Percentiles rank a stretch among this genome's conserved stretches.
Conservation (phyloP, 2,329 filamentous ascomycete species). For the Scolecobasidium constrictum region DNA sequence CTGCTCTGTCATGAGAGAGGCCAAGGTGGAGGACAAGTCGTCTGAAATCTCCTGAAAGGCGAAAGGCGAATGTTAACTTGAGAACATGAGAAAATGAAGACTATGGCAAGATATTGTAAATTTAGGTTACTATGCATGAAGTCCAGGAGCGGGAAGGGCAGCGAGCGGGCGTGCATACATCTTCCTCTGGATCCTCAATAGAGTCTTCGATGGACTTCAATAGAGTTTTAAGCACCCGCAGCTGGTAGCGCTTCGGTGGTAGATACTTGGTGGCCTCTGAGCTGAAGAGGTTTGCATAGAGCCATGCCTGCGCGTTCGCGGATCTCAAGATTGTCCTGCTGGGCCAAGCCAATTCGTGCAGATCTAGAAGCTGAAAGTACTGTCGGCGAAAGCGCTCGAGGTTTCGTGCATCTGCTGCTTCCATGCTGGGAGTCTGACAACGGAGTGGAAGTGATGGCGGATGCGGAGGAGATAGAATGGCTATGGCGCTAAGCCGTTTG, state of each 20-base stretch:
- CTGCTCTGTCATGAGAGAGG: constrained; percentile 51
- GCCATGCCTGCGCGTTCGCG: constrained; percentile 50
- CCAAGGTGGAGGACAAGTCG: constrained; percentile 60
- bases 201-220: constrained; percentile 58
- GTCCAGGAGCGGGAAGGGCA: too few relatives aligned
- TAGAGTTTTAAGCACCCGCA: constrained; percentile 63
- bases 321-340: constrained; percentile 45
- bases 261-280: constrained; percentile 41
- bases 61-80: too few relatives aligned
- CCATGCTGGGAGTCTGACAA: too few relatives aligned
- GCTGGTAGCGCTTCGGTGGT: constrained; percentile 59
- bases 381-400: constrained; percentile 52
- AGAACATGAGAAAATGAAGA: too few relatives aligned
- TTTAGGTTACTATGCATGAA: too few relatives aligned
- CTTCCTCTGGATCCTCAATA: constrained; percentile 71
- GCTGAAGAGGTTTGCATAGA: constrained; percentile 59
- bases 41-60: constrained; percentile 70
- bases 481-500: neutral
- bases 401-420: too few relatives aligned
- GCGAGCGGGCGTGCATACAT: too few relatives aligned
- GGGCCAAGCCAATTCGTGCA: constrained; percentile 52
- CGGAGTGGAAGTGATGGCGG: too few relatives aligned
- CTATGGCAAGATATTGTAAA: too few relatives aligned
- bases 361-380: constrained; percentile 66
- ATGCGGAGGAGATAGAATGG: too few relatives aligned